These are phyloP conservation scores for Rhamnella rubrinervis DNA, from an alignment of 331 rosid species.

Conservation along the genomic window DNA sequence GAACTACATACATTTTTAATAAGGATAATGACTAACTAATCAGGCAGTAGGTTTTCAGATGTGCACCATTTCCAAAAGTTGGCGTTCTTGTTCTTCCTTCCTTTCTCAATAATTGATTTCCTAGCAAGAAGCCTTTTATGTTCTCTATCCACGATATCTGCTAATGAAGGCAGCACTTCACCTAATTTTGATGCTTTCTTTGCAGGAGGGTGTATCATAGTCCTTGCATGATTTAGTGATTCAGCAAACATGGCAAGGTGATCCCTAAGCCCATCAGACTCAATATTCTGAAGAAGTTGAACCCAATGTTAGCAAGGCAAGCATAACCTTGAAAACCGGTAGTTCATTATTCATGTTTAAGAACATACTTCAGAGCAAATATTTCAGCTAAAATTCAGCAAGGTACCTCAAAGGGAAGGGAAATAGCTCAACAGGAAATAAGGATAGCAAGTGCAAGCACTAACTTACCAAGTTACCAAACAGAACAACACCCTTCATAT, in stretches of 20 bases:
- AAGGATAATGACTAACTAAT: background rate
- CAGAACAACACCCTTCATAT: conserved; percentile 63
- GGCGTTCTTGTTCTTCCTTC: conserved; percentile 95
- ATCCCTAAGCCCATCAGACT: conserved; percentile 73
- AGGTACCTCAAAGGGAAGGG: background rate
- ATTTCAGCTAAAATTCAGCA: no score
- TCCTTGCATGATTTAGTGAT: conserved; percentile 63
- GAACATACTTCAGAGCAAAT: no score
- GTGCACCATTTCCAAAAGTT: conserved; percentile 81
- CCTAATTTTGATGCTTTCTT: conserved; percentile 54
- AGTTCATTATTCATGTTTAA: no score
- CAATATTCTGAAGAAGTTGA: conserved; percentile 53
- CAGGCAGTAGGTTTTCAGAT: background rate
- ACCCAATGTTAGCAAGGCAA: background rate
- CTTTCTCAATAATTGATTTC: conserved; percentile 81
- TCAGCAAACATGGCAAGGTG: conserved; percentile 77
- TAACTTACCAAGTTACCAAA: conserved; percentile 51
- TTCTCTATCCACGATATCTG: conserved; percentile 78
- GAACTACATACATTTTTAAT: conserved; percentile 9
- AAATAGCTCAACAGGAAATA: background rate
- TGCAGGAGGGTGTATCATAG: conserved; percentile 67
- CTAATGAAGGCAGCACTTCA: conserved; percentile 54
- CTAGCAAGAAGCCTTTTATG: conserved; percentile 97
- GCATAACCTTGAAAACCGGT: background rate
- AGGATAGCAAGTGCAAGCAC: background rate